phyloP scores from a whole-genome alignment of 2,329 filamentous ascomycete species.

The Alternaria triticina region DNA sequence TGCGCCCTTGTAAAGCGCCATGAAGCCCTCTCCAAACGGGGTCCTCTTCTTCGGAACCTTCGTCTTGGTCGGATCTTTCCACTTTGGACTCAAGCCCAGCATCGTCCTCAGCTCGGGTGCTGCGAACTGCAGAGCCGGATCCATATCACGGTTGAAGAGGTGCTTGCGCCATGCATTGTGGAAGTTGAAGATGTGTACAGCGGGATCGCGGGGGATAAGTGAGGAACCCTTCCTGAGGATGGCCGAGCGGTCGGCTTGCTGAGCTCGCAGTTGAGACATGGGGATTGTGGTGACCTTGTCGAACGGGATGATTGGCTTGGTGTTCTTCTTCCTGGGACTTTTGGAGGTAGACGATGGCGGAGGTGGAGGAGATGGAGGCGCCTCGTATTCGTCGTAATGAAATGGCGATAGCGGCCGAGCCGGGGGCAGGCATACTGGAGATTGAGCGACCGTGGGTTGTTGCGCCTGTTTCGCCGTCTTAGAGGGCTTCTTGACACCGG shows the following conservation, averaged over 20 bases:
- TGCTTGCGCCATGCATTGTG: neutral
- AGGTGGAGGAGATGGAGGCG: neutral
- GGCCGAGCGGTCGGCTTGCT: neutral
- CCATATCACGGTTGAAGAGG: neutral
- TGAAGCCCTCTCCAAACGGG: neutral
- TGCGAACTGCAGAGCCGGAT: neutral
- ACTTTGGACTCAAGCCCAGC: neutral
- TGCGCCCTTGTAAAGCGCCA: neutral
- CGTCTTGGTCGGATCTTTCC: neutral
- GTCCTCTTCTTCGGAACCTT: neutral
- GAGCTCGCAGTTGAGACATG: neutral
- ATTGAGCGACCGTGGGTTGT: neutral
- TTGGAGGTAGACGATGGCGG: neutral
- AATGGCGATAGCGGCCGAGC: neutral
- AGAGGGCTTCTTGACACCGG: neutral
- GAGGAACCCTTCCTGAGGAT: neutral
- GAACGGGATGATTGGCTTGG: neutral
- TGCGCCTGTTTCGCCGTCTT: neutral
- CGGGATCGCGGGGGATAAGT: neutral
- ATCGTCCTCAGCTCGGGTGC: neutral
- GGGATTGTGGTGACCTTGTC: neutral
- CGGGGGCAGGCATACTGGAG: neutral
- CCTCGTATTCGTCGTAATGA: neutral
- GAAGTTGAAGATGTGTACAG: neutral
- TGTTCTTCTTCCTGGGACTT: neutral